Evolutionary conservation across 2,329 filamentous ascomycete genomes (phyloP).

Genomic region (Aspergillaceae sp.): DNA sequence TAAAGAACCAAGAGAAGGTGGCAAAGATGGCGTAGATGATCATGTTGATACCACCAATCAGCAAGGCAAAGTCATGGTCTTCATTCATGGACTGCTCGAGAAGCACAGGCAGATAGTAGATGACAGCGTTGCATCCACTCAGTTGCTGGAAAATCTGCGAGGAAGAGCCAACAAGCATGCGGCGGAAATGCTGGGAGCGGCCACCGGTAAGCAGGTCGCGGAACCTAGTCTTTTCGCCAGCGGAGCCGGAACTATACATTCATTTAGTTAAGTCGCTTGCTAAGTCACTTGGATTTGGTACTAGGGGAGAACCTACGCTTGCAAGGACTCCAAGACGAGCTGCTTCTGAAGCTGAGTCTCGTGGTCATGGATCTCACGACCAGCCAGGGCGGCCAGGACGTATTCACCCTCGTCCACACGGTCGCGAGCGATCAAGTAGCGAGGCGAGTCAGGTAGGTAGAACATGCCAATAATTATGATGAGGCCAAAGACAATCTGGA

Average conservation of each 20-base stretch:
- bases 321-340: constrained; percentile 61
- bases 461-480: constrained; percentile 37
- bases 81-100: constrained; percentile 40
- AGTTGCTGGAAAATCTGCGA: constrained; percentile 42
- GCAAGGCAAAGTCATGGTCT: constrained; percentile 35
- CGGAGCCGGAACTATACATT: constrained; percentile 46
- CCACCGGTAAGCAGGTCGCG: constrained; percentile 30
- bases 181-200: constrained; percentile 32
- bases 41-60: constrained; percentile 47
- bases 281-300: background rate
- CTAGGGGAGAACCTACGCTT: constrained; percentile 39
- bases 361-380: constrained; percentile 42
- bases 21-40: constrained; percentile 37
- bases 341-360: constrained; percentile 54
- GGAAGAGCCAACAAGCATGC: constrained; percentile 33
- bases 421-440: constrained; percentile 39
- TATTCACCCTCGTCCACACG: constrained; percentile 40
- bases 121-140: constrained; percentile 43
- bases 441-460: constrained; percentile 38
- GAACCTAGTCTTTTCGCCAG: constrained; percentile 40
- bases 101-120: constrained; percentile 42
- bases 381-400: constrained; percentile 45
- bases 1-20: constrained; percentile 41
- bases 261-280: constrained; percentile 7
- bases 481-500: constrained; percentile 44